phyloP scores from a whole-genome alignment of 345 rosid species.

The Iberis pinnata region DNA sequence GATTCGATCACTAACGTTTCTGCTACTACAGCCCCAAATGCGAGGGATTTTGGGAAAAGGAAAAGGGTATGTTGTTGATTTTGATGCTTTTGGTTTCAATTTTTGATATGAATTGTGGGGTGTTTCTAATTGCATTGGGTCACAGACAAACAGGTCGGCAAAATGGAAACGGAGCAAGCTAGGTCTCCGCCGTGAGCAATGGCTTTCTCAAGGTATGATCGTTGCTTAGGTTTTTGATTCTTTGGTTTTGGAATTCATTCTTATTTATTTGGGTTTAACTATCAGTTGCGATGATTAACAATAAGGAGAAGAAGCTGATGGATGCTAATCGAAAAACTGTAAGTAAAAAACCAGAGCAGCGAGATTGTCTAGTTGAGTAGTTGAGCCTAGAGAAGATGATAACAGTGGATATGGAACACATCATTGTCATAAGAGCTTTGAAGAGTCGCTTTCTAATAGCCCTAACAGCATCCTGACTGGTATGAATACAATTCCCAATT shows the following conservation, averaged over 20 bases:
- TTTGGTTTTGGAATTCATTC: slow-evolving; percentile 3
- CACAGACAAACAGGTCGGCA: slow-evolving; percentile 67
- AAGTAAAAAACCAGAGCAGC: slow-evolving; percentile 20
- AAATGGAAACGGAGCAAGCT: slow-evolving; percentile 90
- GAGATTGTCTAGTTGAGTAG: slow-evolving; percentile 36
- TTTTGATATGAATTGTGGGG: neutral
- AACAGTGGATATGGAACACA: slow-evolving; percentile 27
- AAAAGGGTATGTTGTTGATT: slow-evolving; percentile 48
- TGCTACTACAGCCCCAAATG: slow-evolving; percentile 39
- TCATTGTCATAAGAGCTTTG: slow-evolving; percentile 47
- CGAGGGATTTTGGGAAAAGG: slow-evolving; percentile 56
- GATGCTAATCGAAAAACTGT: slow-evolving; percentile 25
- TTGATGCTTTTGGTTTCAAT: neutral
- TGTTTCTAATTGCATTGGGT: slow-evolving; percentile 9
- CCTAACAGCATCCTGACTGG: slow-evolving; percentile 56
- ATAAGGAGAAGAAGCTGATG: slow-evolving; percentile 51
- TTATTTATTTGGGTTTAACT: slow-evolving; percentile 1
- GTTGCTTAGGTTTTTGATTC: neutral
- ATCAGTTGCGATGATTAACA: slow-evolving; percentile 50
- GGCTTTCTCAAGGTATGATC: slow-evolving; percentile 78
- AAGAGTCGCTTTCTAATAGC: slow-evolving; percentile 54
- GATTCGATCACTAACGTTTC: slow-evolving; percentile 53
- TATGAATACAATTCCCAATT: slow-evolving; percentile 43
- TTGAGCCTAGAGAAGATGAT: slow-evolving; percentile 35
- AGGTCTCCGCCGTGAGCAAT: slow-evolving; percentile 92